phyloP scores from a whole-genome alignment of 345 rosid species.

The Mercurialis annua region DNA sequence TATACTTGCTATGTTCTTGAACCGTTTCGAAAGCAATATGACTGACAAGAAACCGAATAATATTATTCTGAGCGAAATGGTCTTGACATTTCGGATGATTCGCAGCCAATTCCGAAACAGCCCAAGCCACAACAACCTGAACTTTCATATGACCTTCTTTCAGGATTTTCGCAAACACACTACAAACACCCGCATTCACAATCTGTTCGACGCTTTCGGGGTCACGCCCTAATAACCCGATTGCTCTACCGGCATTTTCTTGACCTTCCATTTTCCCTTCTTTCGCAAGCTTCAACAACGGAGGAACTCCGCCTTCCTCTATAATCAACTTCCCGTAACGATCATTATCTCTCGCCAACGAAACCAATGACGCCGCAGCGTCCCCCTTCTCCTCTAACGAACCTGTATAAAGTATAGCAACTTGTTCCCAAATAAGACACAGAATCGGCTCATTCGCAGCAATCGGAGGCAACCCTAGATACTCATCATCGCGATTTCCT shows the following conservation, averaged over 20 bases:
- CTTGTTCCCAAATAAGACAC: constrained; percentile 84
- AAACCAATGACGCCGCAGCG: constrained; percentile 73
- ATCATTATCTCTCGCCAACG: constrained; percentile 76
- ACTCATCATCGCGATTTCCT: constrained; percentile 58
- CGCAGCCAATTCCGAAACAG: constrained; percentile 30
- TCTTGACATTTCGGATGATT: constrained; percentile 33
- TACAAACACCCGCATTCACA: constrained; percentile 66
- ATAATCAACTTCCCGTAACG: constrained; percentile 69
- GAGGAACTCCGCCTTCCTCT: constrained; percentile 86
- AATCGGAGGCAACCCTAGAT: constrained; percentile 73
- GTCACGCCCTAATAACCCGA: constrained; percentile 69
- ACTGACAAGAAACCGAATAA: constrained; percentile 68
- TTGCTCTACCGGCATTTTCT: constrained; percentile 78
- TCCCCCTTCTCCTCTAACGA: constrained; percentile 55
- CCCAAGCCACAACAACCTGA: constrained; percentile 31
- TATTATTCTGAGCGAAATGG: constrained; percentile 32
- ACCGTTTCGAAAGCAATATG: constrained; percentile 88
- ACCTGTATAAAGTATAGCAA: constrained; percentile 66
- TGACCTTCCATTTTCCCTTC: constrained; percentile 76
- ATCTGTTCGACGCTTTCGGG: constrained; percentile 76
- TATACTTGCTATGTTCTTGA: constrained; percentile 50
- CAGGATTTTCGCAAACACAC: constrained; percentile 71
- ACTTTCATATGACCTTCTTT: constrained; percentile 66
- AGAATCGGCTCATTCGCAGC: constrained; percentile 84
- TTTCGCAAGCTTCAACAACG: constrained; percentile 67